phyloP scores from a whole-genome alignment of 202 grass and related monocot species.

The Zoysia matrella region DNA sequence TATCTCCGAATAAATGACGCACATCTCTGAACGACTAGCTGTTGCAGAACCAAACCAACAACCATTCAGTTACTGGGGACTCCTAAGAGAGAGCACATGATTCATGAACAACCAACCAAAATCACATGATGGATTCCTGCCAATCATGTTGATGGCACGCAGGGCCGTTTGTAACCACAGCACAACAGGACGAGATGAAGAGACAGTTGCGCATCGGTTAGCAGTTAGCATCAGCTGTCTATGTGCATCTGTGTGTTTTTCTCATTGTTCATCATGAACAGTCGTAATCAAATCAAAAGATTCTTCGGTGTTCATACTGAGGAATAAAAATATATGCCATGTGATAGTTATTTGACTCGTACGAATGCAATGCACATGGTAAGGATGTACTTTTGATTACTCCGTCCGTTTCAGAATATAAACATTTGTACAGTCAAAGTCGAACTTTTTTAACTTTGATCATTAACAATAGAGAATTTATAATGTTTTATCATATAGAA shows the following conservation, averaged over 20 bases:
- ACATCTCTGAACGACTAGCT: slow-evolving; percentile 13
- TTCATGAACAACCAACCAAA: slow-evolving; percentile 36
- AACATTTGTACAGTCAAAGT: neutral
- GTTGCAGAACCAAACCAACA: slow-evolving; percentile 38
- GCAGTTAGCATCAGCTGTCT: slow-evolving; percentile 54
- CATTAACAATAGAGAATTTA: no score
- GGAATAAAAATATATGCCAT: neutral
- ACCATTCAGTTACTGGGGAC: slow-evolving; percentile 9
- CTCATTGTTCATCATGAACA: slow-evolving; percentile 25
- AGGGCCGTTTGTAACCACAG: slow-evolving; percentile 28
- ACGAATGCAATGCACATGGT: slow-evolving; percentile 33
- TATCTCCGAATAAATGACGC: neutral
- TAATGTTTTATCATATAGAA: no score
- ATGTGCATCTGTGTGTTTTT: slow-evolving; percentile 9
- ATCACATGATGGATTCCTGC: slow-evolving; percentile 31
- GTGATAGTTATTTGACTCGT: slow-evolving; percentile 40
- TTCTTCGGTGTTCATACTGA: neutral
- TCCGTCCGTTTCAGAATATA: no score
- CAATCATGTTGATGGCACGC: slow-evolving; percentile 24
- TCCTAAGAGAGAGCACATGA: slow-evolving; percentile 17
- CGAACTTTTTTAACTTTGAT: no score
- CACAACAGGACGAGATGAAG: neutral
- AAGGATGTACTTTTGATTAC: slow-evolving; percentile 31
- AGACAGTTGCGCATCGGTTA: slow-evolving; percentile 48
- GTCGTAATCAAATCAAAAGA: slow-evolving; percentile 44